A percentile compares a stretch with the other conserved stretches of the same genome.
These are phyloP conservation scores for Gossypium lobatum DNA, from an alignment of 441 rosid species.

Conservation along the genomic window DNA sequence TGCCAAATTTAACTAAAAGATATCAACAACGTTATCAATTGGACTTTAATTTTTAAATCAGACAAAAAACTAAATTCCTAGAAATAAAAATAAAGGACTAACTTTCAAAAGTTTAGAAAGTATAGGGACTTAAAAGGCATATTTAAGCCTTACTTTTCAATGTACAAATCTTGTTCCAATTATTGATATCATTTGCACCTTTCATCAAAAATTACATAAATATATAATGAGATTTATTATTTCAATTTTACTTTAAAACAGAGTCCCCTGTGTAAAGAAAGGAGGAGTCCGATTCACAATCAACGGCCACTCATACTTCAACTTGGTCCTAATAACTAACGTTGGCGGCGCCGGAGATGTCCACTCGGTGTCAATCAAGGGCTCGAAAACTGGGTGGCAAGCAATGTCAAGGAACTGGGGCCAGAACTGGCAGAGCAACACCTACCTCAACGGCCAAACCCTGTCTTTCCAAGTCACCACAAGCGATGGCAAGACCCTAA, in stretches of 20 bases:
- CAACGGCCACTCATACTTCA: slow-evolving; percentile 72
- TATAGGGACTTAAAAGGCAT: no score
- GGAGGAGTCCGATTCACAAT: slow-evolving; percentile 66
- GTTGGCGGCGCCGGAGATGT: slow-evolving; percentile 70
- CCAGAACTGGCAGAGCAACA: slow-evolving; percentile 75
- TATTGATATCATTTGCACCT: no score
- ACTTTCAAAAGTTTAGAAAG: no score
- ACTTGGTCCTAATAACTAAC: slow-evolving; percentile 54
- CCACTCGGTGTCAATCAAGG: slow-evolving; percentile 48
- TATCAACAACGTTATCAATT: no score
- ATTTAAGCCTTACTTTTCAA: no score
- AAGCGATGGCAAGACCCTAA: slow-evolving; percentile 62
- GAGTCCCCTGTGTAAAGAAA: slow-evolving; percentile 57
- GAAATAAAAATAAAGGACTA: no score
- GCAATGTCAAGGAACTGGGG: slow-evolving; percentile 76
- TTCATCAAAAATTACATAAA: no score
- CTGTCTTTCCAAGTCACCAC: slow-evolving; percentile 67
- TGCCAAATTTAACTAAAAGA: no score
- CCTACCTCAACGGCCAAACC: slow-evolving; percentile 52
- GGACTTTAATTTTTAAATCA: no score
- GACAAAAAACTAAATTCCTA: no score
- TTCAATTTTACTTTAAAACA: slow-evolving; percentile 13
- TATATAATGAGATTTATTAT: no score
- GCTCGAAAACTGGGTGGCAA: slow-evolving; percentile 59
- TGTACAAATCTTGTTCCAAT: no score